Evolutionary conservation across 192 early-diverging fungal species (phyloP).

Genomic region (Chytriomyces sp.): DNA sequence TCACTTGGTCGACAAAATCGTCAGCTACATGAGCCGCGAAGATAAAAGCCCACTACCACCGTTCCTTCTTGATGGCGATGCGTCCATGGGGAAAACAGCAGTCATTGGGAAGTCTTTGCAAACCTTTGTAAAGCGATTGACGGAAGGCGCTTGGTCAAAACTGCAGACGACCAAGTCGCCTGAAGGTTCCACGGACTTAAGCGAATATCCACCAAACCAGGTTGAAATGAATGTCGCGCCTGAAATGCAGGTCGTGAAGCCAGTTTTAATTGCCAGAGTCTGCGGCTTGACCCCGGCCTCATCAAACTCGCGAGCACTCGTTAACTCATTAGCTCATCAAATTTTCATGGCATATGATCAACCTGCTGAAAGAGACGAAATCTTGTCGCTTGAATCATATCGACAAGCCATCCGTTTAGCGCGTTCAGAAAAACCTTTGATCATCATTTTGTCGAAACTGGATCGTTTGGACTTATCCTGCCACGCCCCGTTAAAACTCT

Average conservation of each 20-base stretch:
- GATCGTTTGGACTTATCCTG: slow-evolving; percentile 1
- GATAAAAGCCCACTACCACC: slow-evolving; percentile 15
- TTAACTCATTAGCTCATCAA: slow-evolving; percentile 19
- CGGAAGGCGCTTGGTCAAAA: background rate
- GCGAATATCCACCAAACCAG: background rate
- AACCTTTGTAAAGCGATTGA: slow-evolving; percentile 2
- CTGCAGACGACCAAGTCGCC: background rate
- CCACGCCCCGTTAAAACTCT: slow-evolving; percentile 1
- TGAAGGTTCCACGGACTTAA: background rate
- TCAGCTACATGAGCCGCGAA: slow-evolving; percentile 8
- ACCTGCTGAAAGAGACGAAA: slow-evolving; percentile 10
- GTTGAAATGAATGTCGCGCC: background rate
- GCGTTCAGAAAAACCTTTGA: slow-evolving; percentile 9
- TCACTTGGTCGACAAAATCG: slow-evolving; percentile 27
- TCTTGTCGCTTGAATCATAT: slow-evolving; percentile 3
- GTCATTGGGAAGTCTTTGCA: slow-evolving; percentile 19
- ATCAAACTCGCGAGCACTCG: slow-evolving; percentile 2
- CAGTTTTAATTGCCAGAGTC: slow-evolving; percentile 22
- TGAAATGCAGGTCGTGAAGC: background rate
- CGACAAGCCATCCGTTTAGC: slow-evolving; percentile 13
- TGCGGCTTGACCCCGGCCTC: slow-evolving; percentile 27
- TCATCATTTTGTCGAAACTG: slow-evolving; percentile 24
- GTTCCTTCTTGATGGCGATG: slow-evolving; percentile 20
- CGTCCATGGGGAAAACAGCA: slow-evolving; percentile 29
- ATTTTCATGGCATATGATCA: slow-evolving; percentile 11